Evolutionary conservation across 352 stramenopile genomes (phyloP), one percentile per base, ranked within the genome.

Genomic region (Aphanomyces euteiches): DNA sequence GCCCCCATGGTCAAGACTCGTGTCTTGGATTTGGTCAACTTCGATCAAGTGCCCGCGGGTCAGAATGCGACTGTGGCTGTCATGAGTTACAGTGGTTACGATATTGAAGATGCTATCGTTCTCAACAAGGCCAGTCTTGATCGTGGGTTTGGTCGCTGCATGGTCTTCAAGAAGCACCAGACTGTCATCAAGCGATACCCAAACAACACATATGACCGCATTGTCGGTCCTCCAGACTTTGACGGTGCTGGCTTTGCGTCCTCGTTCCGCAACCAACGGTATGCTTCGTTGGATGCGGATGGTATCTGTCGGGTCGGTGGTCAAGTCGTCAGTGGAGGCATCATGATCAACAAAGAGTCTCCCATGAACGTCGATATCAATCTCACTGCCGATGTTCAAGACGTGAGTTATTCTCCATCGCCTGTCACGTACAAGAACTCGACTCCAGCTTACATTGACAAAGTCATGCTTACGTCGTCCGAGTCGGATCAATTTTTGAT

Each of bases 91-190:
- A 98, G 88, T 47, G 98, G 98, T 39, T 99, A 99, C 78, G 97
- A 99, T 89, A 99, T 99, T 75, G 98, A 99, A 89, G 98, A 99
- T 90, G 97, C 98, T 38, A 96, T 99, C 57, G 96, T 99, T 48
- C 82, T 99, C 5, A 99, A 99, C 88, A 99, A 99, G 77, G 93
- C 90, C 7, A 97, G 85, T 17, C 69, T 98, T 36, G 95, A 98
- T 80, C 88, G 98, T 54, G 98, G 98, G n/a, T 99, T 99, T 77
- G 97, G 96, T 21, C 89, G 97, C 66, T 99, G 97, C 73, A 98
- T 99, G 88, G 96, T 99, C 21, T 90, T 99, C 54, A 97, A 97
- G 76, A 99, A 99, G 82, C 95, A 98, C 75, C 92, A 98, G 79
- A 98, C 93, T 39, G 98, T 96, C 81, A 90, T 99, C 72, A 94